A percentile compares a stretch with the other conserved stretches of the same genome.
Conservation (phyloP, 2,329 filamentous ascomycete genomes). For the Beauveria sp. region DNA sequence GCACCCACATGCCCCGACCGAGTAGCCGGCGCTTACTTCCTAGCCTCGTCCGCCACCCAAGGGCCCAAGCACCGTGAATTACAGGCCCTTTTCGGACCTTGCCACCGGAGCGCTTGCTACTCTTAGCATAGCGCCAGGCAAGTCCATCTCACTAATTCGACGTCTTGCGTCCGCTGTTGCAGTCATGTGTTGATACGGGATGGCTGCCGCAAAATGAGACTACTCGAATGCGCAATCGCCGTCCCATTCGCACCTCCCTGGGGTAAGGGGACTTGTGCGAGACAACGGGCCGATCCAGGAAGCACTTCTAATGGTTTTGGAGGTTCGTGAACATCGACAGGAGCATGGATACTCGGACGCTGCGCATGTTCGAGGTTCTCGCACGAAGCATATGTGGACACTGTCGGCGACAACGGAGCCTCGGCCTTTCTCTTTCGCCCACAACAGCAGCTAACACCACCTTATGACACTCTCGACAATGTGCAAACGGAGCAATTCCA, state of each 20-base stretch:
- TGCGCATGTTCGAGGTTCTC: not conserved
- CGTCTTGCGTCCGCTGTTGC: not conserved
- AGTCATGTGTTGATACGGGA: not conserved
- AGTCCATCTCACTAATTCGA: not conserved
- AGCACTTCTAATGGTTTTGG: not conserved
- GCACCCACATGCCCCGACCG: constrained; percentile 9
- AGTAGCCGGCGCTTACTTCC: constrained; percentile 8
- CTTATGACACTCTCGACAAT: not conserved
- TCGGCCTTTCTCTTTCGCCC: not conserved
- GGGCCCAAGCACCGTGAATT: not conserved
- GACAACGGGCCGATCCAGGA: constrained; percentile 9
- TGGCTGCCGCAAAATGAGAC: not conserved
- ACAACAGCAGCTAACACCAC: not conserved
- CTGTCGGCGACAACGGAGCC: constrained; percentile 1
- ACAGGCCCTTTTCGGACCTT: not conserved
- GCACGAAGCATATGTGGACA: not conserved
- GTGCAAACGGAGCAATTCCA: not conserved
- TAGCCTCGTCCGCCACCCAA: not conserved
- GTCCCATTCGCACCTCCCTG: not conserved
- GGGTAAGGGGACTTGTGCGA: constrained; percentile 6
- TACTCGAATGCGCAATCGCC: not conserved
- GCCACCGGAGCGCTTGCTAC: not conserved
- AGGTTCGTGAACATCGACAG: not conserved
- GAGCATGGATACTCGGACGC: not conserved
- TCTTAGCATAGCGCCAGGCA: not conserved